These are phyloP conservation scores for Diplodia scrobiculata DNA, from an alignment of 2,329 filamentous ascomycete species.

Conservation along the genomic window DNA sequence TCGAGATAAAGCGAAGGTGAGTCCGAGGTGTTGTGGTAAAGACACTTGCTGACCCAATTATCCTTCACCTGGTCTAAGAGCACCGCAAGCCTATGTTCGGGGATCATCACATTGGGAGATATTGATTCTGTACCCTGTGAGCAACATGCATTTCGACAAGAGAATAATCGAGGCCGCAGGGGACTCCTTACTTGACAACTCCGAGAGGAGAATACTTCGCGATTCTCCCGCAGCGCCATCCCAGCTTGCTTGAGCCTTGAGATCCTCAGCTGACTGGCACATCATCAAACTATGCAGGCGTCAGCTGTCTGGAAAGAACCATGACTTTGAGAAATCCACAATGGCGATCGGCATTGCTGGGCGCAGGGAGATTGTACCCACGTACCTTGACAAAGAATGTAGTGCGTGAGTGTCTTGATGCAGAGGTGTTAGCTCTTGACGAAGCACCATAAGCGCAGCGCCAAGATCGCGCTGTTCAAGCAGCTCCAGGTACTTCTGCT, in stretches of 20 bases:
- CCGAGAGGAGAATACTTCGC: conserved; percentile 71
- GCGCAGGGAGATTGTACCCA: neutral
- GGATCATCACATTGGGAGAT: conserved; percentile 95
- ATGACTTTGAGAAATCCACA: neutral
- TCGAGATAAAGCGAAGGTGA: conserved; percentile 87
- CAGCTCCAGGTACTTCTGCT: conserved; percentile 93
- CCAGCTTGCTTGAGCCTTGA: conserved; percentile 78
- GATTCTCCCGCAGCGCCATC: conserved; percentile 78
- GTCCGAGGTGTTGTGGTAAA: conserved; percentile 80
- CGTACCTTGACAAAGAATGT: conserved; percentile 75
- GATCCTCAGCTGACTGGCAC: conserved; percentile 76
- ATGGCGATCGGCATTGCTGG: neutral
- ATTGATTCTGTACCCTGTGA: conserved; percentile 67
- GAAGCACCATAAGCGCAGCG: conserved; percentile 77
- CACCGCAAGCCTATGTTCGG: conserved; percentile 80
- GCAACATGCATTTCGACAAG: neutral
- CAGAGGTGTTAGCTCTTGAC: conserved; percentile 83
- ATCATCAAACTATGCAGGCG: conserved; percentile 69
- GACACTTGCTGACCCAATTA: conserved; percentile 76
- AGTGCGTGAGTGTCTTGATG: conserved; percentile 75
- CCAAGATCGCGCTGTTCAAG: conserved; percentile 74
- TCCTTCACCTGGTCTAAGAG: conserved; percentile 82
- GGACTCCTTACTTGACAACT: conserved; percentile 71
- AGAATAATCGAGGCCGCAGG: neutral
- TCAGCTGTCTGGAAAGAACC: conserved; percentile 32